Evolutionary conservation across 2,329 filamentous ascomycete genomes (phyloP).

Genomic region (Arthrobotrys conoides): DNA sequence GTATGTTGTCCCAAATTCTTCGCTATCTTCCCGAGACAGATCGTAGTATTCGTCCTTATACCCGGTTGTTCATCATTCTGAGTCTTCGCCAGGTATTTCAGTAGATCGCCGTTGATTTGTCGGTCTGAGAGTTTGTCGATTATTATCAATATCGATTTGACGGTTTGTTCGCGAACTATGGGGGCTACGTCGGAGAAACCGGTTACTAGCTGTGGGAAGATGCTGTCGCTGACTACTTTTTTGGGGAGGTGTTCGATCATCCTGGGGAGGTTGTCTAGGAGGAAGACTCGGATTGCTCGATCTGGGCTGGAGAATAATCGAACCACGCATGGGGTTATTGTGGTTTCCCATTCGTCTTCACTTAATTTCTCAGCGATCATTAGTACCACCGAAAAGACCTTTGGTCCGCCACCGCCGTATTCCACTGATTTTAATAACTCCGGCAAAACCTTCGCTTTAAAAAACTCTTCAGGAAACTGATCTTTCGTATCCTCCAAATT

Average conservation of each 20-base stretch:
- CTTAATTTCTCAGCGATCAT: conserved; percentile 90
- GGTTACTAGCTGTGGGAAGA: conserved; percentile 96
- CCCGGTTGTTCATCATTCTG: conserved; percentile 98
- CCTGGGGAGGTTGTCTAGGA: conserved; percentile 86
- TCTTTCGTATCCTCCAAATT: conserved; percentile 89
- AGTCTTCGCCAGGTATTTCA: conserved; percentile 92
- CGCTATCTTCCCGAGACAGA: conserved; percentile 95
- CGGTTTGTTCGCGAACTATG: conserved; percentile 92
- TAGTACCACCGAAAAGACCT: conserved; percentile 88
- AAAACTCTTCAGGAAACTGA: conserved; percentile 97
- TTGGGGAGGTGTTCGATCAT: conserved; percentile 94
- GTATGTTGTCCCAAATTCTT: conserved; percentile 84
- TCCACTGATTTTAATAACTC: conserved; percentile 99
- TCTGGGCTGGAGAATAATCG: conserved; percentile 92
- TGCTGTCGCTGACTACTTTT: conserved; percentile 93
- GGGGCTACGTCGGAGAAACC: conserved; percentile 94
- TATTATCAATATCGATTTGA: conserved; percentile 91
- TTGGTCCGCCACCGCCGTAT: conserved; percentile 93
- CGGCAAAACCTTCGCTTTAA: conserved; percentile 95
- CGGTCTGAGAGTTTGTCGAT: conserved; percentile 88
- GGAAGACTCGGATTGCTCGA: conserved; percentile 88
- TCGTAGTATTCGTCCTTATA: conserved; percentile 97
- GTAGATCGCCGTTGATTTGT: conserved; percentile 90
- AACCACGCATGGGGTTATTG: conserved; percentile 87
- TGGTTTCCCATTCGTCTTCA: conserved; percentile 88